Evolutionary conservation across 2,329 filamentous ascomycete genomes (phyloP).

Genomic region (Chrysoporthe deuterocubensis): DNA sequence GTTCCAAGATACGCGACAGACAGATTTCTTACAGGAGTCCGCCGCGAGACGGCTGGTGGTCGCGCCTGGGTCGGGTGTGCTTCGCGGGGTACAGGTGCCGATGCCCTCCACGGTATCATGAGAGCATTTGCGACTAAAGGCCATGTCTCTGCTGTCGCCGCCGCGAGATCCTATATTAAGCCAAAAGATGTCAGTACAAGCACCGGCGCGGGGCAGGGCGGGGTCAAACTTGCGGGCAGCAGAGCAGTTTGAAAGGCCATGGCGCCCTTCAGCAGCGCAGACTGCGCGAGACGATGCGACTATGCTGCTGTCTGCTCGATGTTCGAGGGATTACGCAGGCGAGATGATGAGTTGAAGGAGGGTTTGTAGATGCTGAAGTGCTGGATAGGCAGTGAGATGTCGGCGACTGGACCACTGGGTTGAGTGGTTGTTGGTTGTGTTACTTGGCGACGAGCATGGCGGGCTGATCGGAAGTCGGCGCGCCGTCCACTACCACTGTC

Average conservation of each 20-base stretch:
- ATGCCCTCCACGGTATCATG: constrained; percentile 39
- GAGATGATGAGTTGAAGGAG: background rate
- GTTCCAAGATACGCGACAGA: background rate
- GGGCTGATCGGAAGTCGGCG: constrained; percentile 18
- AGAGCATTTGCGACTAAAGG: constrained; percentile 46
- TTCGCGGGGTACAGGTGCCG: constrained; percentile 2
- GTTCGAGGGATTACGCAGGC: background rate
- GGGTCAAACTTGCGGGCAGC: constrained; percentile 26
- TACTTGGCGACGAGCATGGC: constrained; percentile 3
- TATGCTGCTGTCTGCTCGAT: constrained; percentile 7
- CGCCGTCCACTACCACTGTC: background rate
- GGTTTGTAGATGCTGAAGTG: background rate
- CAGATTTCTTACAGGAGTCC: background rate
- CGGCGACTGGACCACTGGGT: constrained; percentile 5
- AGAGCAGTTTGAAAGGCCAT: constrained; percentile 30
- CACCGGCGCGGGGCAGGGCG: background rate
- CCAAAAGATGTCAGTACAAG: background rate
- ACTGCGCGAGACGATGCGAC: constrained; percentile 15
- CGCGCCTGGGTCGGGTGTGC: background rate
- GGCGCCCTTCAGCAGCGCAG: constrained; percentile 23
- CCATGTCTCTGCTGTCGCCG: constrained; percentile 47
- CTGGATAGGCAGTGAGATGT: background rate
- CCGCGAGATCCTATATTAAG: constrained; percentile 45
- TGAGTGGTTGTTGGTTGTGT: constrained; percentile 4
- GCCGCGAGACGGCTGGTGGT: background rate